Conservation (phyloP, 1,139 yeast genomes). For the Nakaseomyces glabratus region DNA sequence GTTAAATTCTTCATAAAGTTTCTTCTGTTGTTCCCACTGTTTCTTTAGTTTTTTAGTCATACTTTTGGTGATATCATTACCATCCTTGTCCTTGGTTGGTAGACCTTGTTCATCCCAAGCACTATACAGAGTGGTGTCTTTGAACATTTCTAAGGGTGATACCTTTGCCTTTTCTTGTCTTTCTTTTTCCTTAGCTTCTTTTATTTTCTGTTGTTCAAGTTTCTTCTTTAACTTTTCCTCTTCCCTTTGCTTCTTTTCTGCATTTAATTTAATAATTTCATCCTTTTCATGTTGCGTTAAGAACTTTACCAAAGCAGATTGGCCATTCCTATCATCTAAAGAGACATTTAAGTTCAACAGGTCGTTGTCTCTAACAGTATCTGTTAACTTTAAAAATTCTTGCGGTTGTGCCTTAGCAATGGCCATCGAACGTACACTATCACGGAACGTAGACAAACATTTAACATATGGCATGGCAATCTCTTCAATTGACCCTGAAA, state of each 20-base stretch:
- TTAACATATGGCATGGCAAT: constrained; percentile 70
- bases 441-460: constrained; percentile 71
- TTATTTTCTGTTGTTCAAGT: constrained; percentile 35
- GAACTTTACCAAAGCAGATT: constrained; percentile 66
- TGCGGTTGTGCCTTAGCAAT: constrained; percentile 49
- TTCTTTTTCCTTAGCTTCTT: constrained; percentile 56
- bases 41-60: constrained; percentile 72
- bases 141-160: constrained; percentile 66
- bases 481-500: constrained; percentile 47
- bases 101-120: constrained; percentile 83
- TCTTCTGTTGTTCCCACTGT: constrained; percentile 70
- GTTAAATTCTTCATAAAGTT: constrained; percentile 61
- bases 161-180: constrained; percentile 60
- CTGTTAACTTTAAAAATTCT: constrained; percentile 52
- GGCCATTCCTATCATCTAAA: constrained; percentile 79
- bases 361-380: constrained; percentile 51
- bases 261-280: constrained; percentile 50
- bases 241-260: constrained; percentile 49
- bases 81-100: constrained; percentile 68
- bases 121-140: constrained; percentile 41
- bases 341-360: constrained; percentile 70
- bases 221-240: constrained; percentile 42
- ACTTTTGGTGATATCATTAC: constrained; percentile 85
- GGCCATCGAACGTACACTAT: constrained; percentile 64
- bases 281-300: constrained; percentile 58